Base-by-base conservation (phyloP, 345 rosid species). In the Pugionium dolabratum region DNA sequence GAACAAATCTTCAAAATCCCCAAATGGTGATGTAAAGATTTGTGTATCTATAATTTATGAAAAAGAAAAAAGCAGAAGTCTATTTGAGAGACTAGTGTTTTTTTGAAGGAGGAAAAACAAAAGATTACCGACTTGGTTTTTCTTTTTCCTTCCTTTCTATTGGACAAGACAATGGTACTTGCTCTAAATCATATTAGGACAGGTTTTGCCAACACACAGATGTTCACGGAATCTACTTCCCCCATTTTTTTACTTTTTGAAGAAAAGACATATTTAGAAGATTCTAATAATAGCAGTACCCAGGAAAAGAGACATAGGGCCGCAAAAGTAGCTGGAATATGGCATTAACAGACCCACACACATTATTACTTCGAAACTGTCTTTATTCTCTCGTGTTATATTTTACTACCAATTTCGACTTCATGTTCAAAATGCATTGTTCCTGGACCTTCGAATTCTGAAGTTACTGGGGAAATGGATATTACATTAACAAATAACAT, bases 161-260 rank as follows among this genome's bases (percentile, higher is more conserved):
- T 30, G 47, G 40, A 30, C 31, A 4, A 37, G 8, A 50, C 26
- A 36, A 26, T 42, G 37, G 51, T 26, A 52, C 10, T 69, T 52
- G n/a, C 36, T 68, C 51, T 34, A 61, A 60, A 33, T 60, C 37
- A 60, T 26, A 6, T 53, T 50, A 62, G 37, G 56, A 37, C 56
- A 61, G 68, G 18, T 62, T 30, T 70, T 61, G 34, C 60, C 59
- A 35, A 26, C 42, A 31, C 40, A 34, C 46, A 60, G 74, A 62
- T 44, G 45, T 61, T 62, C 39, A 53, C 75, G 68, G 75, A 70
- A 70, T 70, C 62, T 61, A 61, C 11, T 43, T 44, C 53, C 47
- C 4, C 35, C n/a, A 33, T 52, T 60, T 69, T 37, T n/a, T 11
- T 25, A 4, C 18, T 33, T 4, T 33, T 35, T 6, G 2, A 36